phyloP scores from a whole-genome alignment of 2,329 filamentous ascomycete species.

The Microdochium trichocladiopsis region DNA sequence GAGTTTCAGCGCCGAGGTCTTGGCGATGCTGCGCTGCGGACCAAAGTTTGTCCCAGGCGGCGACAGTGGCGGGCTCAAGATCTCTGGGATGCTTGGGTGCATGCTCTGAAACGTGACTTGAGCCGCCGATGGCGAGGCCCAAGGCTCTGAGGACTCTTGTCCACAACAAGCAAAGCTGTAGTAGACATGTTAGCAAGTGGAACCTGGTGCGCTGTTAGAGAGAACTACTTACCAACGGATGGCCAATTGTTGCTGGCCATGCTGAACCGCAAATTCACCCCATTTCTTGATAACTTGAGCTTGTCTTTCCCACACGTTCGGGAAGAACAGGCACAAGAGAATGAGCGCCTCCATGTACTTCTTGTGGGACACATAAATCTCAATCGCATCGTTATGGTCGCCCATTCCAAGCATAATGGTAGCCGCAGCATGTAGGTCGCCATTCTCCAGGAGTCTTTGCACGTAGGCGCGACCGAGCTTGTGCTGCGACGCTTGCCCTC shows the following conservation, averaged over 20 bases:
- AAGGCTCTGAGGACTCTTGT: slow-evolving; percentile 75
- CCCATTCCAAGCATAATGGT: slow-evolving; percentile 90
- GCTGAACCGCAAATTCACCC: slow-evolving; percentile 85
- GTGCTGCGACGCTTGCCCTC: slow-evolving; percentile 69
- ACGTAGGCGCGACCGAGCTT: slow-evolving; percentile 88
- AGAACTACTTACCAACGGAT: slow-evolving; percentile 58
- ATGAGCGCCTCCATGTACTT: slow-evolving; percentile 90
- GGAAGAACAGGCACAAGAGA: slow-evolving; percentile 75
- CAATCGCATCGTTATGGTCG: slow-evolving; percentile 89
- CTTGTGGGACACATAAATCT: slow-evolving; percentile 89
- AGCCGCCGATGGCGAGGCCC: slow-evolving; percentile 75
- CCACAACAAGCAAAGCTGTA: slow-evolving; percentile 79
- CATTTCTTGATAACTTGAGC: slow-evolving; percentile 84
- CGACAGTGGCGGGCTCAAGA: slow-evolving; percentile 66
- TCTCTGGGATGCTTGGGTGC: slow-evolving; percentile 48
- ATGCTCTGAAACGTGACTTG: slow-evolving; percentile 51
- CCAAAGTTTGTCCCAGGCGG: slow-evolving; percentile 58
- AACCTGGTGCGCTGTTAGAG: no score
- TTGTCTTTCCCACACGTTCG: slow-evolving; percentile 85
- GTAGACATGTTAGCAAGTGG: background rate
- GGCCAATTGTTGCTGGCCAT: slow-evolving; percentile 82
- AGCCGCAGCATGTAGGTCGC: slow-evolving; percentile 85
- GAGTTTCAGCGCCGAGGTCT: slow-evolving; percentile 79
- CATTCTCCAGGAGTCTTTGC: slow-evolving; percentile 80
- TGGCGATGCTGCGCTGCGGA: slow-evolving; percentile 59